Evolutionary conservation across 805 yeast genomes (phyloP).

Genomic region (Trichomonascus vanleenenianus): DNA sequence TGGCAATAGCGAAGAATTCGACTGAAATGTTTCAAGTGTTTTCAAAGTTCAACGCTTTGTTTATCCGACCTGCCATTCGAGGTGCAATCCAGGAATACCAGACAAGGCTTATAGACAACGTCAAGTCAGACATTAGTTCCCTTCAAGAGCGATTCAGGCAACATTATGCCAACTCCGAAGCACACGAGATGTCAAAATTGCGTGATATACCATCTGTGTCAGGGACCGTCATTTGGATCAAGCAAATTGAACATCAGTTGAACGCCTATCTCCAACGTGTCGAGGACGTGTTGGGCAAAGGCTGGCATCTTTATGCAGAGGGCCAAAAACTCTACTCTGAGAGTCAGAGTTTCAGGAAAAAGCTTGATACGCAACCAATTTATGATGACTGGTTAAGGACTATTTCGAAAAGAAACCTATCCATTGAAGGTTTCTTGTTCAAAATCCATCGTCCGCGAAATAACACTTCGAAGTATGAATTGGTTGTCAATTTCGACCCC

Average conservation of each 20-base stretch:
- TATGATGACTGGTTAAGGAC: slow-evolving; percentile 44
- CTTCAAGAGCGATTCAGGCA: slow-evolving; percentile 35
- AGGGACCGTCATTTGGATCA: slow-evolving; percentile 43
- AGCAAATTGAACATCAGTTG: slow-evolving; percentile 42
- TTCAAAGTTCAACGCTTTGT: slow-evolving; percentile 39
- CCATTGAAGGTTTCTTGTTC: slow-evolving; percentile 34
- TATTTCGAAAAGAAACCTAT: slow-evolving; percentile 17
- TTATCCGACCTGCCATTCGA: slow-evolving; percentile 46
- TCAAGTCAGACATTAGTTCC: slow-evolving; percentile 39
- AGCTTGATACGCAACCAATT: slow-evolving; percentile 36
- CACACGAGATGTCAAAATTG: slow-evolving; percentile 30
- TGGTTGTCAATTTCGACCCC: slow-evolving; percentile 47
- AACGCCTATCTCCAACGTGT: slow-evolving; percentile 36
- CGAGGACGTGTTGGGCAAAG: slow-evolving; percentile 47
- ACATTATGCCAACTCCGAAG: slow-evolving; percentile 27
- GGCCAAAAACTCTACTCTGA: slow-evolving; percentile 57
- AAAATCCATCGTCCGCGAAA: slow-evolving; percentile 24
- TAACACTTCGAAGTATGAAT: slow-evolving; percentile 21
- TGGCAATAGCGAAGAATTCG: slow-evolving; percentile 36
- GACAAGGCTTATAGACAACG: slow-evolving; percentile 38
- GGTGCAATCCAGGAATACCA: slow-evolving; percentile 57
- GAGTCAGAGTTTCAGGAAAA: slow-evolving; percentile 37
- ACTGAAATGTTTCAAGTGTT: slow-evolving; percentile 47
- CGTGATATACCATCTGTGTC: slow-evolving; percentile 43
- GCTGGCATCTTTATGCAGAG: slow-evolving; percentile 56